Evolutionary conservation across 768 basidiomycete species (phyloP).

Genomic region (Crucibulum laeve): DNA sequence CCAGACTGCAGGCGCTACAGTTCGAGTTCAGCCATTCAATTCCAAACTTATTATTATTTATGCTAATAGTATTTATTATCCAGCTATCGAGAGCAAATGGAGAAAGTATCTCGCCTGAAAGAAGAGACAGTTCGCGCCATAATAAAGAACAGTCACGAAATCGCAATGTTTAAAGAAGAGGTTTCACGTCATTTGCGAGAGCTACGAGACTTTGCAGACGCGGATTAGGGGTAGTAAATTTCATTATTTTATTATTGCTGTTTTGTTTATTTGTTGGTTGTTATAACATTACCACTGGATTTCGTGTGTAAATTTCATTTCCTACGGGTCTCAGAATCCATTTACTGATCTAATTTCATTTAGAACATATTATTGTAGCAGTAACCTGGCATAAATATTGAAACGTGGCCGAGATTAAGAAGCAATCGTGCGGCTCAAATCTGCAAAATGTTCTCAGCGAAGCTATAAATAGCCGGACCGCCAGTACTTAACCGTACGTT

Average conservation of each 20-base stretch:
- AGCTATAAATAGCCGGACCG: neutral
- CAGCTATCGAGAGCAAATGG: slow-evolving; percentile 77
- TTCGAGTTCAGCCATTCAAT: slow-evolving; percentile 52
- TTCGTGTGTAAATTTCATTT: neutral
- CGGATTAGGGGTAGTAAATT: slow-evolving; percentile 14
- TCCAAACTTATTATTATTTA: neutral
- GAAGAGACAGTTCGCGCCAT: slow-evolving; percentile 81
- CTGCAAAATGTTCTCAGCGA: neutral
- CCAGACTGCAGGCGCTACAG: slow-evolving; percentile 69
- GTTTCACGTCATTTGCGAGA: slow-evolving; percentile 68
- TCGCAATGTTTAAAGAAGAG: slow-evolving; percentile 76
- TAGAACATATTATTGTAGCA: too few species aligned
- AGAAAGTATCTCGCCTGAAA: slow-evolving; percentile 67
- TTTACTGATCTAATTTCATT: neutral
- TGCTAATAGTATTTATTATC: neutral
- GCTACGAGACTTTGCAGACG: slow-evolving; percentile 62
- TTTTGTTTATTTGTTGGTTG: slow-evolving; percentile 2
- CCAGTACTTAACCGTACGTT: neutral
- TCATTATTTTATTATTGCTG: slow-evolving; percentile 4
- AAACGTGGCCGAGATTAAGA: neutral
- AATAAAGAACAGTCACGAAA: slow-evolving; percentile 81
- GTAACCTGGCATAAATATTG: neutral
- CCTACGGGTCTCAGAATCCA: too few species aligned
- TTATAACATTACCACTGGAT: neutral
- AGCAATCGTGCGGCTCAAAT: neutral